These are phyloP conservation scores for Medicago ruthenica DNA, from an alignment of 306 rosid genomes.

Conservation along the genomic window DNA sequence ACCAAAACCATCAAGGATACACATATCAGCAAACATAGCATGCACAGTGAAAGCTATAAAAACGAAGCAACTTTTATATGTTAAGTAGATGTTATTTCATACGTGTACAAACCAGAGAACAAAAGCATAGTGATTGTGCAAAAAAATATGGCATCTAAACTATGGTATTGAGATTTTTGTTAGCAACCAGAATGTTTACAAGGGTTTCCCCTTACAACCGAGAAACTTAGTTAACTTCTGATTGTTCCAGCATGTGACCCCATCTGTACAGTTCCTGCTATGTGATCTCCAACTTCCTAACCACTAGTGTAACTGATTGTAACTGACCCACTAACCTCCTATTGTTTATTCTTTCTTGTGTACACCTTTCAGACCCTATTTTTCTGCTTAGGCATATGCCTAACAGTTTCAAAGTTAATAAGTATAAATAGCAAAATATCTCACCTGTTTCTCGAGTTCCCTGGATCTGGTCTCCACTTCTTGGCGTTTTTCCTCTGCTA, in stretches of 20 bases:
- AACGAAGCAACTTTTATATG: not conserved
- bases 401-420: constrained; percentile 31
- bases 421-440: constrained; percentile 25
- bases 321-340: not conserved
- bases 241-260: constrained; percentile 9
- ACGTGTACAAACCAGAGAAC: not conserved
- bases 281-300: not conserved
- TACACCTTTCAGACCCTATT: not conserved
- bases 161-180: constrained; percentile 25
- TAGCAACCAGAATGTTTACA: constrained; percentile 7
- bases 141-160: constrained; percentile 30
- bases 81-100: constrained; percentile 10
- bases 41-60: constrained; percentile 2
- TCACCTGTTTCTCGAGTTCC: constrained; percentile 95
- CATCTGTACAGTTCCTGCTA: not conserved
- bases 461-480: constrained; percentile 91
- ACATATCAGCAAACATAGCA: constrained; percentile 33
- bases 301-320: not conserved
- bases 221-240: not conserved
- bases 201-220: constrained; percentile 6
- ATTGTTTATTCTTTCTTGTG: constrained; percentile 12
- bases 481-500: constrained; percentile 77
- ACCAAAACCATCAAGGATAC: constrained; percentile 40
- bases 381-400: constrained; percentile 2
- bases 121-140: constrained; percentile 8